phyloP scores from a whole-genome alignment of 1,284 basidiomycete species.

The Sporisorium exsertum region DNA sequence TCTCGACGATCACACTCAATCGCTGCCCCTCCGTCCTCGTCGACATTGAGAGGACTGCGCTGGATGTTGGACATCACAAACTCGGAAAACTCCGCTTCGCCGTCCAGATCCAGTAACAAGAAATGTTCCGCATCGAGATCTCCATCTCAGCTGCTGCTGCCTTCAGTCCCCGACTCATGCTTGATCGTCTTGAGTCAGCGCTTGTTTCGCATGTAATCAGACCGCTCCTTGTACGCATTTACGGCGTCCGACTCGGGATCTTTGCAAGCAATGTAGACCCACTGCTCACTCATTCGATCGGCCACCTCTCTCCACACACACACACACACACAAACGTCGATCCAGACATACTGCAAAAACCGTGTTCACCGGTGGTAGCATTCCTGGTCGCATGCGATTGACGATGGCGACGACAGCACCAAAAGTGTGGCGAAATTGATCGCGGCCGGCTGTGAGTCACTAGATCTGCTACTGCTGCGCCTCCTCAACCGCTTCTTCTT shows the following conservation, averaged over 20 bases:
- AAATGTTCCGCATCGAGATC: background rate
- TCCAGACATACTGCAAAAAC: background rate
- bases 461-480: background rate
- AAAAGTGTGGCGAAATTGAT: too few relatives aligned
- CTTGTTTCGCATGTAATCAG: background rate
- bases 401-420: background rate
- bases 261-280: conserved; percentile 1
- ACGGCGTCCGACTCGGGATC: background rate
- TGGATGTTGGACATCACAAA: conserved; percentile 1
- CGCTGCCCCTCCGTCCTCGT: too few relatives aligned
- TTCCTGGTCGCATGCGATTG: background rate
- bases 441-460: background rate
- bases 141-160: too few relatives aligned
- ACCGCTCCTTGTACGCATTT: background rate
- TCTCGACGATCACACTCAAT: background rate
- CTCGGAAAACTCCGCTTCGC: background rate
- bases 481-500: background rate
- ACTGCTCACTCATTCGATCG: too few relatives aligned
- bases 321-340: background rate
- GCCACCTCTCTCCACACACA: too few relatives aligned
- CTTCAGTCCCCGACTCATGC: background rate
- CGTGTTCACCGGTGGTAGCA: background rate
- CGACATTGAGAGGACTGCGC: too few relatives aligned
- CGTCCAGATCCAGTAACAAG: background rate
- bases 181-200: too few relatives aligned